These are phyloP conservation scores for Backusella macrospora DNA, from an alignment of 192 early-diverging fungal species.

Conservation along the genomic window DNA sequence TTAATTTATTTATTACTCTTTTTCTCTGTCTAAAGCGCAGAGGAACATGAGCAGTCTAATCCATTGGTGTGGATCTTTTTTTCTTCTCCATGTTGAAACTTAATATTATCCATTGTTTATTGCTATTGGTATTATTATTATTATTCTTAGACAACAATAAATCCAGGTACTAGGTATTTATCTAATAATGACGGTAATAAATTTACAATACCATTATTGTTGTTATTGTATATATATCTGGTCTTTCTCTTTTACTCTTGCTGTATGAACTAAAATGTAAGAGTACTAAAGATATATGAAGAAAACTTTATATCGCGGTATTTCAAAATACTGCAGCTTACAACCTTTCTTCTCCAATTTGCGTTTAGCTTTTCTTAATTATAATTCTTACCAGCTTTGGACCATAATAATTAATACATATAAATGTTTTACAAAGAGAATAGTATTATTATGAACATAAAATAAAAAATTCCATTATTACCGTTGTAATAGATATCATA, in stretches of 20 bases:
- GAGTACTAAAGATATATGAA: background rate
- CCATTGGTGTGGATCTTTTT: slow-evolving; percentile 12
- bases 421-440: background rate
- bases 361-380: background rate
- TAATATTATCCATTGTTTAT: background rate
- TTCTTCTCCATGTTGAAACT: background rate
- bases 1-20: background rate
- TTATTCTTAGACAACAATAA: background rate
- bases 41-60: background rate
- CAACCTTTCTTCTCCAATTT: background rate
- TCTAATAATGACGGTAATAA: no score
- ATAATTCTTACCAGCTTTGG: slow-evolving; percentile 12
- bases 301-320: background rate
- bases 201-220: no score
- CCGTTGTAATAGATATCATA: background rate
- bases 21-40: background rate
- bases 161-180: background rate
- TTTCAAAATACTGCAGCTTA: background rate
- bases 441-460: background rate
- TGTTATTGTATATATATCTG: no score
- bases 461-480: background rate
- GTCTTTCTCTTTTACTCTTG: no score
- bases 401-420: background rate
- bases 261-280: no score
- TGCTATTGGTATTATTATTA: background rate